phyloP scores from a whole-genome alignment of 768 basidiomycete species.

The Cystoderma amianthinum region DNA sequence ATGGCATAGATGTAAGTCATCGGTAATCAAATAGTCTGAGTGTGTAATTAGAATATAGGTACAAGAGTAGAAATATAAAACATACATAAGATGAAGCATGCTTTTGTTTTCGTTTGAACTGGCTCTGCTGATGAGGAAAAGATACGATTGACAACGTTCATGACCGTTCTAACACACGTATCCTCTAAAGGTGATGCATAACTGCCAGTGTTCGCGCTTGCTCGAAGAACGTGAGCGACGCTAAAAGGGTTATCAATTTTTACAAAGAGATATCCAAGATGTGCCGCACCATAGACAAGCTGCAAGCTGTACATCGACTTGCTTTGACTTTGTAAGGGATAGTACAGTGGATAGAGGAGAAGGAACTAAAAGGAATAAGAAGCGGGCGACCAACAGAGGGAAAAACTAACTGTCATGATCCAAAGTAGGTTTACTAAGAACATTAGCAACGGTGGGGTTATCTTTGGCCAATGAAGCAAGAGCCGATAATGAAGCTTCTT shows the following conservation, averaged over 20 bases:
- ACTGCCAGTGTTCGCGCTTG: constrained; percentile 25
- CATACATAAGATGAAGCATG: constrained; percentile 74
- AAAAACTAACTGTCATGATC: constrained; percentile 21
- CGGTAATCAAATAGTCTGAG: constrained; percentile 60
- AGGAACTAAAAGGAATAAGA: constrained; percentile 13
- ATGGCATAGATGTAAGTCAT: constrained; percentile 61
- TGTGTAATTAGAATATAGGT: not conserved
- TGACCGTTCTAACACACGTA: constrained; percentile 47
- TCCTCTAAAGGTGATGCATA: constrained; percentile 29
- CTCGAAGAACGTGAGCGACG: constrained; percentile 56
- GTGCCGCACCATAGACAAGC: constrained; percentile 58
- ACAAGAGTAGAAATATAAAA: constrained; percentile 10
- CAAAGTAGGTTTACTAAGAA: constrained; percentile 33
- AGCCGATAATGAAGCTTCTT: constrained; percentile 60
- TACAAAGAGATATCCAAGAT: not conserved
- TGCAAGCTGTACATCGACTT: constrained; percentile 57
- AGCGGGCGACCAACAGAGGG: not conserved
- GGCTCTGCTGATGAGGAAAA: constrained; percentile 29
- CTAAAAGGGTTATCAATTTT: constrained; percentile 21
- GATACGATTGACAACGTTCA: constrained; percentile 63
- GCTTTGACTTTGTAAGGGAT: constrained; percentile 49
- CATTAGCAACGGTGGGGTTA: constrained; percentile 42
- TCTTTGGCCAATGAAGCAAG: constrained; percentile 65
- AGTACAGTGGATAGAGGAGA: constrained; percentile 38
- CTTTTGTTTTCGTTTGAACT: constrained; percentile 44